Evolutionary conservation across 106 monocot species (phyloP), one percentile per base, ranked within the genome.

Genomic region (Hemerocallis citrina): DNA sequence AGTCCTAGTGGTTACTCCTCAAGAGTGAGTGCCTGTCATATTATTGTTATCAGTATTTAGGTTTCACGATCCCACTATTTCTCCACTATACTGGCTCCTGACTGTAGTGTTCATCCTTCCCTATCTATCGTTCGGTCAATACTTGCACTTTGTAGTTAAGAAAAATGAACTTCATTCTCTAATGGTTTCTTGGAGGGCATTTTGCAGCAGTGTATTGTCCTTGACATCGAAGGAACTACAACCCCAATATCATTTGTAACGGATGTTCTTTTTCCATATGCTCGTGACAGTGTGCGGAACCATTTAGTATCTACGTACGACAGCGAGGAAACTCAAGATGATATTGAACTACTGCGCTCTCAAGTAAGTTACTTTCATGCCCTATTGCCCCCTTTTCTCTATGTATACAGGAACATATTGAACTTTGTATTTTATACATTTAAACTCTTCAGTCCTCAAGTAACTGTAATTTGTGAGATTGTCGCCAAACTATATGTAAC

Each of bases 141-240:
- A 57, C 59, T 39, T 25, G 36, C 1, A 29, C 28, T 16, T 54
- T 57, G 7, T 35, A 20, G 34, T 34, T n/a, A 42, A 43, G 25
- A 42, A 5, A 11, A 9, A 42, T 34, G 40, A 24, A 23, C 40
- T 59, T 21, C 16, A 24, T 6, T 16, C 40, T 43, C 61, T 27
- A 30, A 43, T 57, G 4, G 4, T 38, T 40, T 20, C 1, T 29
- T 62, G 14, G 55, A n/a, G n/a, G 28, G 22, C 40, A 2, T 31
- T 45, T 59, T 87, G 80, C 79, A 91, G 92, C 65, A 61, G 55
- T 92, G 74, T 68, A 77, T 98, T 59, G 66, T 92, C 20, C 86
- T 98, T 68, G 96, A 98, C 55, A 98, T 98, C 66, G 96, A 98
- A 77, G 96, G 96, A 49, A 98, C 96, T 39, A 98, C 96, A 16